Conservation (phyloP, 495 filamentous ascomycete genomes). For the Lasiosphaeria hispida region DNA sequence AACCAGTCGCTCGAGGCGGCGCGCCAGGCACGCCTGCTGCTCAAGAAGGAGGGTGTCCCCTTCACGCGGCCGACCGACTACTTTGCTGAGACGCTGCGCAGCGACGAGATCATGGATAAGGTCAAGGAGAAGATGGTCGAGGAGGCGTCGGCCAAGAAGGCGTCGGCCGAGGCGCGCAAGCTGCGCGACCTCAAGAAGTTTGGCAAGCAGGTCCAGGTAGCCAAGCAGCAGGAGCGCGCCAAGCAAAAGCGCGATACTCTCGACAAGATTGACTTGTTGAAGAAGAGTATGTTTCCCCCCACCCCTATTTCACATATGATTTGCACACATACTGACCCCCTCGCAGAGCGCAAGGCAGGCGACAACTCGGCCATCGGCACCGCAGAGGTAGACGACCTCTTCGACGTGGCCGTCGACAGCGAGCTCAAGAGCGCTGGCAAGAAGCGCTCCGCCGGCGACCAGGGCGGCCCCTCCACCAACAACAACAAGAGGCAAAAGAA, state of each 20-base stretch:
- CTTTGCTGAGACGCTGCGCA: slow-evolving; percentile 98
- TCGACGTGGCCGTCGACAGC: slow-evolving; percentile 90
- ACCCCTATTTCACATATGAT: slow-evolving; percentile 6
- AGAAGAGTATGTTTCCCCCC: slow-evolving; percentile 70
- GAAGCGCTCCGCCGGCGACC: slow-evolving; percentile 31
- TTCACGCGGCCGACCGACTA: slow-evolving; percentile 91
- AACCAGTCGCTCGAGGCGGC: slow-evolving; percentile 82
- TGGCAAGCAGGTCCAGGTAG: slow-evolving; percentile 96
- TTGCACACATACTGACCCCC: slow-evolving; percentile 12
- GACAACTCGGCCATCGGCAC: slow-evolving; percentile 55
- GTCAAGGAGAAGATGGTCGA: slow-evolving; percentile 92
- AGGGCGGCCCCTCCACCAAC: slow-evolving; percentile 30
- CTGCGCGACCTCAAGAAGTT: slow-evolving; percentile 98
- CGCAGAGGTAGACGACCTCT: slow-evolving; percentile 85
- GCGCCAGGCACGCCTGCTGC: slow-evolving; percentile 61
- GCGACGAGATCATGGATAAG: slow-evolving; percentile 95
- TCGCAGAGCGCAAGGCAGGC: slow-evolving; percentile 77
- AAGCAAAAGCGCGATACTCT: slow-evolving; percentile 87
- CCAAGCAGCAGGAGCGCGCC: slow-evolving; percentile 87
- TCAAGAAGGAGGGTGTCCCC: slow-evolving; percentile 77
- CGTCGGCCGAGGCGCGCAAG: slow-evolving; percentile 82
- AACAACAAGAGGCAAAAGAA: slow-evolving; percentile 83
- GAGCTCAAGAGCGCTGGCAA: slow-evolving; percentile 48
- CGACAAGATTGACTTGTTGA: slow-evolving; percentile 89
- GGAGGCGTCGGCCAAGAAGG: slow-evolving; percentile 88